Conservation (phyloP, 176 grass and related monocot species). For the bread wheat (Triticum aestivum) region DNA sequence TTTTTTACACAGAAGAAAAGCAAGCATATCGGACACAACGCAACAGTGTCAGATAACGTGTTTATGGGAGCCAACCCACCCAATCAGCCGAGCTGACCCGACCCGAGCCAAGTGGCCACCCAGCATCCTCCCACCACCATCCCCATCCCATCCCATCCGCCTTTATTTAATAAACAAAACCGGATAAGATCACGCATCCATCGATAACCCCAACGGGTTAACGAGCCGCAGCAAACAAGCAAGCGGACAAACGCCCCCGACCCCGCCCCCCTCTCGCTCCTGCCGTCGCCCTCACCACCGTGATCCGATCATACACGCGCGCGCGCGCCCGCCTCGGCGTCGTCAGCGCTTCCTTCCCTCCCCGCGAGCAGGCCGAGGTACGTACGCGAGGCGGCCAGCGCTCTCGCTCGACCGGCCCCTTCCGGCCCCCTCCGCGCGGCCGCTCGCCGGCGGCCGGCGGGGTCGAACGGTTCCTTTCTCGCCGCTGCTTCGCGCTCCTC, state of each 20-base stretch:
- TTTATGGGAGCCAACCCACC: neutral
- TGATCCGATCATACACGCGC: slow-evolving; percentile 17
- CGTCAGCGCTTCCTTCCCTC: neutral
- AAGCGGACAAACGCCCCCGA: neutral
- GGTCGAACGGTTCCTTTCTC: neutral
- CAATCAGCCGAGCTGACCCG: neutral
- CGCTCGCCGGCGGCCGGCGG: slow-evolving; percentile 1
- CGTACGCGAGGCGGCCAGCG: neutral
- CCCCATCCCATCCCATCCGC: neutral
- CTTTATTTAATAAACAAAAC: slow-evolving; percentile 10
- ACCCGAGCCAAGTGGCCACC: slow-evolving; percentile 8
- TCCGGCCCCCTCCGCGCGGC: neutral
- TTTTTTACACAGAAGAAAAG: neutral
- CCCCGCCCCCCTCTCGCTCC: neutral
- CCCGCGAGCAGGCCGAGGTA: neutral
- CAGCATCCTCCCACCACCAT: neutral
- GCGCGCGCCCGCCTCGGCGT: too few species aligned
- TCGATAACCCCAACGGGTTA: slow-evolving; percentile 18
- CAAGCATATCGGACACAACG: neutral
- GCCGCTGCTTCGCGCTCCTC: neutral
- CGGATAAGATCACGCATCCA: slow-evolving; percentile 42
- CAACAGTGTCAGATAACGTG: neutral
- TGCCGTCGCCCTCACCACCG: slow-evolving; percentile 24
- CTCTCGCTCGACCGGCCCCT: neutral
- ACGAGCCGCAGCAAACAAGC: slow-evolving; percentile 20